Base-by-base conservation (phyloP, 768 basidiomycete species). In the Lactarius tabidus region DNA sequence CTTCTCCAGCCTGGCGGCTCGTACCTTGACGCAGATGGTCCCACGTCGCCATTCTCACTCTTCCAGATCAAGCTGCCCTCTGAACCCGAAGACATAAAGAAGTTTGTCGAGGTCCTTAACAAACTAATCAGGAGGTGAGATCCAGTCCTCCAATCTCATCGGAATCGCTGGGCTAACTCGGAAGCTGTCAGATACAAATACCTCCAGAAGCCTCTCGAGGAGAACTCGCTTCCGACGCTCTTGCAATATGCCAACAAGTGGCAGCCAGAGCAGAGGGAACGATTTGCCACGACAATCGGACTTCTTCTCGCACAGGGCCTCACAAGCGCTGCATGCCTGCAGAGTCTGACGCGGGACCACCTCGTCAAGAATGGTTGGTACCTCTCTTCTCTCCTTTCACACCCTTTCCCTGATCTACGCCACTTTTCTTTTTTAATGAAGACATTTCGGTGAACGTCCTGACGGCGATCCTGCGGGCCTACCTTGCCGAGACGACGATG, bases 161-260 rank as follows among this genome's bases (percentile, higher is more conserved):
- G 59, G 36, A 36, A 28, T 39, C 61, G 26, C 26, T 0, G 33
- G 20, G 69, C 64, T 67, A 64, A 57, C 18, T 63, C 69, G 59
- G 69, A 51, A 41, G 64, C 56, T 39, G 39, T 41, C 73, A 96
- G 95, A 79, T 98, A 98, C 84, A 98, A 98, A 78, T 99, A 98
- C 83, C 91, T 99, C 71, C 96, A 98, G 78, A 94, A 90, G 77
- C 94, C 96, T 52, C 87, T 99, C 56, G 96, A 98, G 77, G 89
- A 87, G 75, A 84, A 82, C 39, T 83, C 91, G 61, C 82, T 98
- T 17, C 92, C 93, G 3, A 82, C 82, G 53, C 82, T 98, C 57
- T 78, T 99, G 65, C 95, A 98, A 77, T 93, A 94, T 73, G 86
- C 89, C 74, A 85, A 92, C 73, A 89, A 90, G 72, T 98, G 94